These are phyloP conservation scores for Triangularia setosa DNA, from an alignment of 2,329 filamentous ascomycete species.

Conservation along the genomic window DNA sequence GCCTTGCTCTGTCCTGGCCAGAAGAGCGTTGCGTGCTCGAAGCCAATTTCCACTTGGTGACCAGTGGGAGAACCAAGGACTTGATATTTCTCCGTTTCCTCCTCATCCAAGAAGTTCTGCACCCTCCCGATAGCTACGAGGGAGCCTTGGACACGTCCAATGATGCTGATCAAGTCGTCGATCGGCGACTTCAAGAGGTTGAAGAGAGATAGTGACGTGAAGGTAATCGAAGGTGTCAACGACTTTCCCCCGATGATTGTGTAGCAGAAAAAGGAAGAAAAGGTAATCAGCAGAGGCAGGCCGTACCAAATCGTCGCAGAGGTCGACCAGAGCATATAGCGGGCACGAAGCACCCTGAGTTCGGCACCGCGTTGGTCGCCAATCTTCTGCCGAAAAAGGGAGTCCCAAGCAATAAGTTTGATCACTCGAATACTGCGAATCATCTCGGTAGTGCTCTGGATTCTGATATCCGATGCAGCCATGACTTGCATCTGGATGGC, in stretches of 20 bases:
- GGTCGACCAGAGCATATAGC: conserved; percentile 84
- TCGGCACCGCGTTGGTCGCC: conserved; percentile 80
- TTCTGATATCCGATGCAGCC: conserved; percentile 85
- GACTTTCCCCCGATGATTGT: conserved; percentile 83
- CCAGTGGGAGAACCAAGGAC: conserved; percentile 33
- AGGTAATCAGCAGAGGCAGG: conserved; percentile 86
- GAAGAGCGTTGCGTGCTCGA: conserved; percentile 10
- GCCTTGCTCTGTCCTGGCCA: conserved; percentile 10
- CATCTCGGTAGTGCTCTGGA: conserved; percentile 92
- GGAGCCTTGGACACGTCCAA: conserved; percentile 92
- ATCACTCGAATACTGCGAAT: conserved; percentile 96
- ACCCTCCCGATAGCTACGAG: conserved; percentile 79
- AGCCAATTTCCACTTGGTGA: conserved; percentile 9
- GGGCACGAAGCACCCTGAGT: conserved; percentile 68
- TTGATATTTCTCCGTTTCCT: conserved; percentile 89
- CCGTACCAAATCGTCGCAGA: conserved; percentile 95
- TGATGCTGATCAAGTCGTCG: conserved; percentile 94
- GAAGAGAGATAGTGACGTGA: conserved; percentile 91
- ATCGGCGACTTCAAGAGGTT: conserved; percentile 85
- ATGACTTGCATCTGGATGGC: conserved; percentile 84
- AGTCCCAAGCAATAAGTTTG: conserved; percentile 98
- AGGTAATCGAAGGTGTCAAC: conserved; percentile 86
- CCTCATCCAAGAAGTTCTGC: conserved; percentile 84
- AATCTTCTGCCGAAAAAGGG: conserved; percentile 77
- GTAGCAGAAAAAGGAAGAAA: conserved; percentile 59